These are phyloP conservation scores for Teratosphaeria destructans DNA, from an alignment of 2,329 filamentous ascomycete genomes.

Conservation along the genomic window DNA sequence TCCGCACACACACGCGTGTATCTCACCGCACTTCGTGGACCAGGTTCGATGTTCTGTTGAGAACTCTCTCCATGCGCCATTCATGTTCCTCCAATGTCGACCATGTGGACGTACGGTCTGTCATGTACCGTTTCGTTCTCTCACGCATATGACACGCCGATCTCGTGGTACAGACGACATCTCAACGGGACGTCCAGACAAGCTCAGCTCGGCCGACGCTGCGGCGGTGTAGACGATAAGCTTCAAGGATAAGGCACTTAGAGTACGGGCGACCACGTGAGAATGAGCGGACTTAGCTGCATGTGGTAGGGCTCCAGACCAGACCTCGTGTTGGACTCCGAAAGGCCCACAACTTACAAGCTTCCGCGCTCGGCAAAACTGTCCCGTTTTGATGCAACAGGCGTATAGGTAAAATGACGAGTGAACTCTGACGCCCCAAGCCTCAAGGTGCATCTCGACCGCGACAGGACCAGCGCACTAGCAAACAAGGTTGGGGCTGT, in stretches of 20 bases:
- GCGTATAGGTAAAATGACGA: neutral
- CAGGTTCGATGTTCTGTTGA: neutral
- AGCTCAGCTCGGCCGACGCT: neutral
- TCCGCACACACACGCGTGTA: neutral
- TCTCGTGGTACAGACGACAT: neutral
- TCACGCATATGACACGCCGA: neutral
- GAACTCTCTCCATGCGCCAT: too few relatives aligned
- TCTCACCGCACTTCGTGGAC: neutral
- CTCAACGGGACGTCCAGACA: neutral
- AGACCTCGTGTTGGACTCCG: neutral
- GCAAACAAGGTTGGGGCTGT: neutral
- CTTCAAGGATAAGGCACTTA: neutral
- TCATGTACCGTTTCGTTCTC: neutral
- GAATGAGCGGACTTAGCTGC: neutral
- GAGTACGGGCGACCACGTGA: neutral
- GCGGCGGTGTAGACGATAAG: neutral
- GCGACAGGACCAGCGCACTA: neutral
- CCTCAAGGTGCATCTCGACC: neutral
- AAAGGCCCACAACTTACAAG: neutral
- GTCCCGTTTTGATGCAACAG: neutral
- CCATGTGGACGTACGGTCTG: neutral
- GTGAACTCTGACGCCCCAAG: neutral
- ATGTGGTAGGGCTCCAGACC: neutral
- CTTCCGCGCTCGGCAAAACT: neutral
- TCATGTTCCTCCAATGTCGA: too few relatives aligned